A percentile compares a stretch with the other conserved stretches of the same genome.
Evolutionary conservation across 2,329 filamentous ascomycete species (phyloP).

Genomic region (Emmonsia crescens): DNA sequence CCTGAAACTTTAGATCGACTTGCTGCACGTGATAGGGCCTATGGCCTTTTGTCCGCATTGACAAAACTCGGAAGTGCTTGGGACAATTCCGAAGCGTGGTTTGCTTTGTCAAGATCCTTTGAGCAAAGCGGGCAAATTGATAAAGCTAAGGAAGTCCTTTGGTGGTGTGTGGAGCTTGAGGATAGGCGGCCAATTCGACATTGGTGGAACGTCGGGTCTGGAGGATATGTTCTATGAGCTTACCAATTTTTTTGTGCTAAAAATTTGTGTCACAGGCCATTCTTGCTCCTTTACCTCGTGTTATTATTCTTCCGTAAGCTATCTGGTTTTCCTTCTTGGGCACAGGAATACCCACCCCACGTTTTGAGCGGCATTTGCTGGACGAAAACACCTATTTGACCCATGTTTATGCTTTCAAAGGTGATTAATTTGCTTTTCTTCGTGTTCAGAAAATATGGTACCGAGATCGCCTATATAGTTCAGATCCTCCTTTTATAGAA

Average conservation of each 20-base stretch:
- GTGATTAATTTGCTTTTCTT: neutral
- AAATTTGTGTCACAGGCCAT: neutral
- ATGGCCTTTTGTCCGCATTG: slow-evolving; percentile 66
- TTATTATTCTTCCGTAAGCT: slow-evolving; percentile 8
- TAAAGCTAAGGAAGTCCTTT: slow-evolving; percentile 83
- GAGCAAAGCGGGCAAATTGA: slow-evolving; percentile 77
- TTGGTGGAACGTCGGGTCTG: slow-evolving; percentile 61
- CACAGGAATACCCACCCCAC: neutral
- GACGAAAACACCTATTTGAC: slow-evolving; percentile 10
- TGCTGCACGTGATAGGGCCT: slow-evolving; percentile 82
- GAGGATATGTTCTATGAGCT: slow-evolving; percentile 52
- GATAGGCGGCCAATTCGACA: slow-evolving; percentile 68
- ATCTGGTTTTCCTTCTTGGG: slow-evolving; percentile 5
- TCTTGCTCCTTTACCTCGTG: neutral
- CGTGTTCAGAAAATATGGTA: neutral
- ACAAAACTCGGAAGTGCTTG: slow-evolving; percentile 80
- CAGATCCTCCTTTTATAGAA: neutral
- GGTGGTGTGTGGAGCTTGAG: slow-evolving; percentile 96
- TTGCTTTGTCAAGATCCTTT: slow-evolving; percentile 71
- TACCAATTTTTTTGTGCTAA: slow-evolving; percentile 11
- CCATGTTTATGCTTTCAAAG: neutral
- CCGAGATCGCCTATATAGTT: neutral
- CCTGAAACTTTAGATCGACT: slow-evolving; percentile 68
- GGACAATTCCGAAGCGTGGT: slow-evolving; percentile 93
- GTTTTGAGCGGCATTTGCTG: slow-evolving; percentile 21